phyloP scores from a whole-genome alignment of 345 rosid genomes.

The Sonneratia caseolaris region DNA sequence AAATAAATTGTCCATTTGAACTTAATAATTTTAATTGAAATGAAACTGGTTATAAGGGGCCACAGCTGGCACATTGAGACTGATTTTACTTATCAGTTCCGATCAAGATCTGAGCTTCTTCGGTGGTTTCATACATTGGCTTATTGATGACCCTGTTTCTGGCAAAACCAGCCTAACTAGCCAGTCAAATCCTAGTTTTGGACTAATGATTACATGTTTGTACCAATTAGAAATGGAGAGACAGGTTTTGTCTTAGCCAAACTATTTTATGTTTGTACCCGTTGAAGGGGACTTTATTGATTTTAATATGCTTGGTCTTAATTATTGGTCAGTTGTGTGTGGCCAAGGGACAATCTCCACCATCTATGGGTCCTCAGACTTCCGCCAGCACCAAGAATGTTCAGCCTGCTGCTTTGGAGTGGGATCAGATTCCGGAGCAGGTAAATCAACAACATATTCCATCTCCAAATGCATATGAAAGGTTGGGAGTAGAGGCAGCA shows the following conservation, averaged over 20 bases:
- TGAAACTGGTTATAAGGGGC: background rate
- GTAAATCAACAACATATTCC: slow-evolving; percentile 17
- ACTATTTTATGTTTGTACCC: background rate
- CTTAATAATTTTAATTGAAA: background rate
- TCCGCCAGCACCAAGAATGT: slow-evolving; percentile 22
- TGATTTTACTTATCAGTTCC: background rate
- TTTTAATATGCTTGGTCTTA: slow-evolving; percentile 4
- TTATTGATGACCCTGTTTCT: background rate
- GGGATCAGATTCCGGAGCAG: slow-evolving; percentile 33
- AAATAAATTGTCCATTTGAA: background rate
- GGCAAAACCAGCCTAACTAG: background rate
- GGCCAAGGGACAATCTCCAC: slow-evolving; percentile 40
- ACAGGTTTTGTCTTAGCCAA: no score
- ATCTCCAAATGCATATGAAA: slow-evolving; percentile 26
- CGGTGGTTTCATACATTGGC: background rate
- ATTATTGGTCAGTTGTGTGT: slow-evolving; percentile 34
- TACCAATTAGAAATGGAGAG: background rate
- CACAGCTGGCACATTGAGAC: background rate
- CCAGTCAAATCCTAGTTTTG: background rate
- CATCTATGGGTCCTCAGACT: slow-evolving; percentile 26
- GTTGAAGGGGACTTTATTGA: background rate
- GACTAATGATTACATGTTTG: background rate
- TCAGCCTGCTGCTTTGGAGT: slow-evolving; percentile 24
- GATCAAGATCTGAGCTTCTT: background rate
- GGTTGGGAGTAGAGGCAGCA: slow-evolving; percentile 21